These are phyloP conservation scores for Globisporangium nagaii DNA, from an alignment of 352 stramenopile species.

Conservation along the genomic window DNA sequence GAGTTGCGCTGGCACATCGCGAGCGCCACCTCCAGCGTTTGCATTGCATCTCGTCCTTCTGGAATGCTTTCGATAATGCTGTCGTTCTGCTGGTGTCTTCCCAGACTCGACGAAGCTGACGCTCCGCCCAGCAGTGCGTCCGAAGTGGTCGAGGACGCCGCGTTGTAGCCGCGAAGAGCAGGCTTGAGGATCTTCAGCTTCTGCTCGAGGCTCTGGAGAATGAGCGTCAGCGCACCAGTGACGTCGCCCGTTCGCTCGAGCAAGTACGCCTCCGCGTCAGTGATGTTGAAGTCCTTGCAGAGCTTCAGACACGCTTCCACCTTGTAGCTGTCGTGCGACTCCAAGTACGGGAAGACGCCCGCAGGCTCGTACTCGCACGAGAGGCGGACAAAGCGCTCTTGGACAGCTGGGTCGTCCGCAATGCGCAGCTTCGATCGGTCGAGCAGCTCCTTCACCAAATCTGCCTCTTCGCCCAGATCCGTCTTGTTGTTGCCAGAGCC, in stretches of 20 bases:
- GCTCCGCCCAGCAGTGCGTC: constrained; percentile 26
- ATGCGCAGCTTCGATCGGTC: constrained; percentile 79
- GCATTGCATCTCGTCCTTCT: constrained; percentile 78
- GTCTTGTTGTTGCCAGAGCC: constrained; percentile 41
- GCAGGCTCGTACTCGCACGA: constrained; percentile 76
- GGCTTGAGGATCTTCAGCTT: constrained; percentile 90
- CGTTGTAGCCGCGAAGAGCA: constrained; percentile 73
- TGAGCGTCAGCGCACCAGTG: constrained; percentile 89
- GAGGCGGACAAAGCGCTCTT: constrained; percentile 78
- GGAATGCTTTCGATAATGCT: constrained; percentile 79
- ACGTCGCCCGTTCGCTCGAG: constrained; percentile 92
- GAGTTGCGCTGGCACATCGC: constrained; percentile 93
- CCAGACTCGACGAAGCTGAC: constrained; percentile 12
- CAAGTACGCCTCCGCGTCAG: constrained; percentile 88
- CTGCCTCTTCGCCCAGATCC: constrained; percentile 60
- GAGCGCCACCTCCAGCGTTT: constrained; percentile 88
- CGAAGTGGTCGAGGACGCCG: constrained; percentile 28
- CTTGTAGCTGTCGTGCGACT: constrained; percentile 86
- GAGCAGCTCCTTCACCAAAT: constrained; percentile 75
- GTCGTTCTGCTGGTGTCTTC: constrained; percentile 51
- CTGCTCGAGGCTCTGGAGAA: constrained; percentile 90
- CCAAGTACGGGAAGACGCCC: constrained; percentile 73
- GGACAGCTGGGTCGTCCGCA: constrained; percentile 72
- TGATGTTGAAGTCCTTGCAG: constrained; percentile 83
- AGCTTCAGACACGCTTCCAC: constrained; percentile 79